A percentile compares a stretch with the other conserved stretches of the same genome.
Conservation (phyloP, 495 filamentous ascomycete species). For the Lasiosphaeria ovina region DNA sequence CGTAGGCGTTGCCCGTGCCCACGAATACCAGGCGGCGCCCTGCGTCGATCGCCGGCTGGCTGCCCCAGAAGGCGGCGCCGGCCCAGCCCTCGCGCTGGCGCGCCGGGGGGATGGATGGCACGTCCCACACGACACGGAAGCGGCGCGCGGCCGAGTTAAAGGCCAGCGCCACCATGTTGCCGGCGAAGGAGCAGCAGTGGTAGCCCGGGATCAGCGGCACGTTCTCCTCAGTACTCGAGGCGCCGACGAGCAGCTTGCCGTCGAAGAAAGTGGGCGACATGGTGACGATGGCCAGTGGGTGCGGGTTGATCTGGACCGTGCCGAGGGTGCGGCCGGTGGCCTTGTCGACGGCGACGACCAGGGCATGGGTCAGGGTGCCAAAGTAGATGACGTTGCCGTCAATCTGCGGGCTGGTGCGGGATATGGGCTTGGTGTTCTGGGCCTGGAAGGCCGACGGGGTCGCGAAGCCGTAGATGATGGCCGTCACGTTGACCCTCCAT, state of each 20-base stretch:
- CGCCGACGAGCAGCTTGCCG: conserved; percentile 32
- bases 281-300: conserved; percentile 35
- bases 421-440: conserved; percentile 5
- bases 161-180: conserved; percentile 27
- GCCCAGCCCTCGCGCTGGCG: conserved; percentile 21
- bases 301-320: conserved; percentile 27
- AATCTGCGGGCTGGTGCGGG: conserved; percentile 33
- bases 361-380: conserved; percentile 31
- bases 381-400: conserved; percentile 34
- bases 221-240: conserved; percentile 30
- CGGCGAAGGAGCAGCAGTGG: conserved; percentile 37
- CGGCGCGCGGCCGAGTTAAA: conserved; percentile 17
- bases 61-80: conserved; percentile 38
- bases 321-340: conserved; percentile 21
- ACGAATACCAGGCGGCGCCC: conserved; percentile 33
- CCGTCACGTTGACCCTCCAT: conserved; percentile 34
- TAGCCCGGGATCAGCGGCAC: conserved; percentile 21
- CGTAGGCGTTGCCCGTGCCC: conserved; percentile 40
- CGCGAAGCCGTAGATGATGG: conserved; percentile 24
- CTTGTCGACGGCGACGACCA: conserved; percentile 32
- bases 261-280: conserved; percentile 33
- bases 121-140: conserved; percentile 29
- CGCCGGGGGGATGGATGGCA: conserved; percentile 24
- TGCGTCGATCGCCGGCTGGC: conserved; percentile 39
- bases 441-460: conserved; percentile 10